These are phyloP conservation scores for Anisogramma anomala DNA, from an alignment of 2,329 filamentous ascomycete species.

Conservation along the genomic window DNA sequence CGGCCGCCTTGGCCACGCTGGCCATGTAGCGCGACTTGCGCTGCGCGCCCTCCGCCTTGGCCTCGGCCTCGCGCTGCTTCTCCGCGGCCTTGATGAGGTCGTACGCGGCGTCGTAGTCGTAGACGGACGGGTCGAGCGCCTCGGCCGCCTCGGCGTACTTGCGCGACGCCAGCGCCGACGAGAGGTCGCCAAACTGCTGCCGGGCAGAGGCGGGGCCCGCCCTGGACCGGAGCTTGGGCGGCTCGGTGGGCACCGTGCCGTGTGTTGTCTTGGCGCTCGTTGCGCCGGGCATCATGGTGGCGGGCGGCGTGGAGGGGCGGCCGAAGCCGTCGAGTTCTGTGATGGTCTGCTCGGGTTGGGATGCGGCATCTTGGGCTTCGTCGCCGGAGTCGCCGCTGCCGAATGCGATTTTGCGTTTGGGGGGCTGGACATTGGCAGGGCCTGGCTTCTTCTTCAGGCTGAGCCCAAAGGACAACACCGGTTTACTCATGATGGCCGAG, in stretches of 20 bases:
- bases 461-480: slow-evolving; percentile 42
- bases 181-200: slow-evolving; percentile 52
- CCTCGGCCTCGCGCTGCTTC: slow-evolving; percentile 37
- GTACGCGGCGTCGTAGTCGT: slow-evolving; percentile 77
- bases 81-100: slow-evolving; percentile 61
- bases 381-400: slow-evolving; percentile 47
- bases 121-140: slow-evolving; percentile 60
- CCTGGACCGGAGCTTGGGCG: slow-evolving; percentile 35
- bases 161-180: slow-evolving; percentile 50
- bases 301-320: slow-evolving; percentile 15
- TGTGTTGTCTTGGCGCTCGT: slow-evolving; percentile 23
- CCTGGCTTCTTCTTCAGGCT: slow-evolving; percentile 48
- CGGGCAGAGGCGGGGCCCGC: slow-evolving; percentile 23
- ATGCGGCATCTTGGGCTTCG: slow-evolving; percentile 31
- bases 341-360: slow-evolving; percentile 32
- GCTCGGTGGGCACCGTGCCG: slow-evolving; percentile 23
- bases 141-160: slow-evolving; percentile 54
- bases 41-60: slow-evolving; percentile 41
- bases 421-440: slow-evolving; percentile 35
- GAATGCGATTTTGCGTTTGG: slow-evolving; percentile 45
- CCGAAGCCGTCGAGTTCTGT: slow-evolving; percentile 46
- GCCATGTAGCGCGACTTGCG: slow-evolving; percentile 70
- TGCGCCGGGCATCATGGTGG: slow-evolving; percentile 3
- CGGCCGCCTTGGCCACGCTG: slow-evolving; percentile 59
- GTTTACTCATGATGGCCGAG: slow-evolving; percentile 32